Conservation (phyloP, 371 early-diverging fungal species). For the Mortierella sp. region DNA sequence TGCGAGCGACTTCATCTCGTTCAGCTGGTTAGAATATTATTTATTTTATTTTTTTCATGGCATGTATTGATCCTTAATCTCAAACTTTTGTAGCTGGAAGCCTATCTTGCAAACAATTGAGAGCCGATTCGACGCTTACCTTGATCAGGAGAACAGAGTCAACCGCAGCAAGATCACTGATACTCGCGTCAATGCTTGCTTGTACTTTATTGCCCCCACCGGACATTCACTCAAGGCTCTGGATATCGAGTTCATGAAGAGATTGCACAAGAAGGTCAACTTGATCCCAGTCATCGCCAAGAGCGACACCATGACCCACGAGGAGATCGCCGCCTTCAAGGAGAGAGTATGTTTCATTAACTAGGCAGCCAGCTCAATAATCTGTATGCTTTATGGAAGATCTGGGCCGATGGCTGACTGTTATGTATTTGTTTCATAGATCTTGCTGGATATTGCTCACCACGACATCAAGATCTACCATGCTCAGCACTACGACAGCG, state of each 20-base stretch:
- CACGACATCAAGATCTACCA: conserved; percentile 96
- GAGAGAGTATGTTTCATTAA: conserved; percentile 61
- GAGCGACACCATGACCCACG: conserved; percentile 96
- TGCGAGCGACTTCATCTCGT: not conserved
- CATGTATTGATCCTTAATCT: conserved; percentile 1
- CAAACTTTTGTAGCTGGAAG: conserved; percentile 77
- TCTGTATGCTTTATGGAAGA: not conserved
- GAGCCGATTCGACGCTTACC: conserved; percentile 93
- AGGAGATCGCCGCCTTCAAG: conserved; percentile 95
- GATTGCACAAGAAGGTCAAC: conserved; percentile 94
- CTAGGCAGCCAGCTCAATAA: not conserved
- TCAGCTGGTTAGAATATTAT: not conserved
- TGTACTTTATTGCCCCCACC: conserved; percentile 98
- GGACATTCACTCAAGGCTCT: conserved; percentile 94
- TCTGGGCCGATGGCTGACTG: not conserved
- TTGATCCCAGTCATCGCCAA: conserved; percentile 99
- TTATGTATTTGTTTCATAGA: conserved; percentile 41
- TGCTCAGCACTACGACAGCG: conserved; percentile 91
- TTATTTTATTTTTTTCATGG: not conserved
- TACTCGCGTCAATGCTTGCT: conserved; percentile 96
- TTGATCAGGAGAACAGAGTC: conserved; percentile 94
- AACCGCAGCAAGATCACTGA: conserved; percentile 91
- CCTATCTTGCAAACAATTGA: conserved; percentile 97
- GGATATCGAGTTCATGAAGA: conserved; percentile 97
- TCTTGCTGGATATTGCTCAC: conserved; percentile 92